Conservation (phyloP, 176 grass and related monocot genomes). For the Oryza meridionalis region DNA sequence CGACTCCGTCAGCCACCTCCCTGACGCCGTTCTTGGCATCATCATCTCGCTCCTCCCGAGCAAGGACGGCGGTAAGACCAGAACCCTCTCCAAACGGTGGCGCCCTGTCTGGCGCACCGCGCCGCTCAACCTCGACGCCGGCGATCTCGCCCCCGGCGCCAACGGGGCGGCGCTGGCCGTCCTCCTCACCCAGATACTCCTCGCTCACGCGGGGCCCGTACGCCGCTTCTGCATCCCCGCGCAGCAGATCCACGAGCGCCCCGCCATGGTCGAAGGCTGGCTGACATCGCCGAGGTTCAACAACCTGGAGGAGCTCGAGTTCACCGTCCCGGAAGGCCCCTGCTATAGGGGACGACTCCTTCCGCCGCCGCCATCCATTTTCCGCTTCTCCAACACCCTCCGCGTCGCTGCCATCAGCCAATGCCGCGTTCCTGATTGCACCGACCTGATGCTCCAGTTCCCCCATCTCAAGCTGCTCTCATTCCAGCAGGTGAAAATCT, state of each 20-base stretch:
- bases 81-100: too few relatives aligned
- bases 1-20: background rate
- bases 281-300: background rate
- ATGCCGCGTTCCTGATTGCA: background rate
- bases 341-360: background rate
- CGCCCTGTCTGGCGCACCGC: background rate
- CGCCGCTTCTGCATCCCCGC: slow-evolving; percentile 1
- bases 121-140: background rate
- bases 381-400: slow-evolving; percentile 14
- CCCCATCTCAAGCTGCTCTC: background rate
- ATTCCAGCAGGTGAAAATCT: background rate
- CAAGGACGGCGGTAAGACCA: too few relatives aligned
- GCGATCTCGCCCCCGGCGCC: too few relatives aligned
- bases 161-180: background rate
- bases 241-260: background rate
- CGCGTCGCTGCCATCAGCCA: background rate
- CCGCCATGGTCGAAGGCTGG: background rate
- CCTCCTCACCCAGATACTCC: slow-evolving; percentile 12
- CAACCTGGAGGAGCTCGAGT: slow-evolving; percentile 20
- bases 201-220: background rate
- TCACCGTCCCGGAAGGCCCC: background rate
- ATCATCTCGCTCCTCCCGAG: slow-evolving; percentile 23
- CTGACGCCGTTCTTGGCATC: background rate
- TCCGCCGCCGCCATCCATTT: slow-evolving; percentile 23
- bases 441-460: background rate